Conservation (phyloP, 768 basidiomycete genomes). For the Mycena rosella region DNA sequence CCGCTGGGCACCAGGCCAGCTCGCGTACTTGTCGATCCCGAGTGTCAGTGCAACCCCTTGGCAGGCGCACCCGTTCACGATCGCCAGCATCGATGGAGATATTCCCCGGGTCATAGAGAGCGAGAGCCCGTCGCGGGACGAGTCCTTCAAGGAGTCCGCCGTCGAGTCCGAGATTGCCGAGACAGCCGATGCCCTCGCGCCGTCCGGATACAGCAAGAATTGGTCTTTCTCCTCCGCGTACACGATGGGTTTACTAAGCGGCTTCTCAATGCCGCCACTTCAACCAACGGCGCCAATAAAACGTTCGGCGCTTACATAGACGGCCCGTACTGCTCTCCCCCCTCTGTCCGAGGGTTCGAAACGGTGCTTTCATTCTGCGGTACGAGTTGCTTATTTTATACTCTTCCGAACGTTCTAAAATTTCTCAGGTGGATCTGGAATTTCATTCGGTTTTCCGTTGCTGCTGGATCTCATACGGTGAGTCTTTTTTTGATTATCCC, state of each 20-base stretch:
- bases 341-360: constrained; percentile 53
- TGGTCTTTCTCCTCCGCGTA: constrained; percentile 67
- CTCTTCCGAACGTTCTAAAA: neutral
- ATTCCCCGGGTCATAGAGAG: constrained; percentile 4
- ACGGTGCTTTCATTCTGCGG: constrained; percentile 63
- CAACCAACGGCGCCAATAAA: constrained; percentile 30
- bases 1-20: constrained; percentile 62
- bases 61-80: constrained; percentile 67
- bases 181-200: constrained; percentile 8
- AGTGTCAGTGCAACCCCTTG: constrained; percentile 57
- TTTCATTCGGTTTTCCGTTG: constrained; percentile 58
- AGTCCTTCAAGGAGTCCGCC: constrained; percentile 9
- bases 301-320: constrained; percentile 60
- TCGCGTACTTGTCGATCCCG: constrained; percentile 62
- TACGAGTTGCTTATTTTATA: constrained; percentile 31
- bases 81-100: constrained; percentile 52
- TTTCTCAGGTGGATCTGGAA: constrained; percentile 57
- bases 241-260: constrained; percentile 65
- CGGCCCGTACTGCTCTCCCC: constrained; percentile 64
- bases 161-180: constrained; percentile 10
- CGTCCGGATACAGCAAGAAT: constrained; percentile 46
- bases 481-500: neutral
- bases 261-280: constrained; percentile 46
- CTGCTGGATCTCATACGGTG: constrained; percentile 57
- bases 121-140: neutral